phyloP scores from a whole-genome alignment of 2,329 filamentous ascomycete species.

The Colletotrichum euphorbiae region DNA sequence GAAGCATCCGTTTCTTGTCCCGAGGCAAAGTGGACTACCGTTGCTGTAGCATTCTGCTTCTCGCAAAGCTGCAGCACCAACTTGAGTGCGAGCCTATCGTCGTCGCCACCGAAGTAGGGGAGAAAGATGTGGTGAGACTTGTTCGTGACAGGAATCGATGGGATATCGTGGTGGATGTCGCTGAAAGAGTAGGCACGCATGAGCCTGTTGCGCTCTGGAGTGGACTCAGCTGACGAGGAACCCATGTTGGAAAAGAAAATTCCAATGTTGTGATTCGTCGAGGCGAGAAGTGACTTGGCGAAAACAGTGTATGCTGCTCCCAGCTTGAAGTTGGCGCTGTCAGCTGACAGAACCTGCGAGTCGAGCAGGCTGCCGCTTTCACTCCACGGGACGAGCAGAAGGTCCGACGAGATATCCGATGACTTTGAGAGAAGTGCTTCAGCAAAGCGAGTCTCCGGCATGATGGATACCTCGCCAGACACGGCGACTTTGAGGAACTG shows the following conservation, averaged over 20 bases:
- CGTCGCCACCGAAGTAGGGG: constrained; percentile 85
- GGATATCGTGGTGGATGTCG: constrained; percentile 62
- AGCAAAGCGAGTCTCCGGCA: constrained; percentile 81
- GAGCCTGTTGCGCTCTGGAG: constrained; percentile 52
- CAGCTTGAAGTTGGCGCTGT: constrained; percentile 49
- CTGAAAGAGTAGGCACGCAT: constrained; percentile 68
- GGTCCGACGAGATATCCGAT: constrained; percentile 75
- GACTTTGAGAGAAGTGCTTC: constrained; percentile 80
- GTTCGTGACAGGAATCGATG: constrained; percentile 68
- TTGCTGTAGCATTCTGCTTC: constrained; percentile 82
- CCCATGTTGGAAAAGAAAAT: constrained; percentile 80
- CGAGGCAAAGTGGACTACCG: constrained; percentile 66
- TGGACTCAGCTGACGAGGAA: constrained; percentile 52
- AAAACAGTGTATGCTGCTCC: constrained; percentile 75
- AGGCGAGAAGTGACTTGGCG: constrained; percentile 74
- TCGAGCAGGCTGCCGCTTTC: constrained; percentile 76
- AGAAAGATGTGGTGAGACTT: constrained; percentile 87
- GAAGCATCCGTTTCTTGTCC: constrained; percentile 41
- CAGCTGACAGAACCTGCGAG: constrained; percentile 34
- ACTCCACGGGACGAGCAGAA: constrained; percentile 90
- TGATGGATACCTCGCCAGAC: constrained; percentile 82
- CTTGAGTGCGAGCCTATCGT: constrained; percentile 83
- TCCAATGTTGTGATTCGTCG: constrained; percentile 75
- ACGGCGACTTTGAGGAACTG: constrained; percentile 86
- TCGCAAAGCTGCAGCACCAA: constrained; percentile 87